phyloP scores from a whole-genome alignment of 805 yeast genomes.

The Millerozyma acaciae region DNA sequence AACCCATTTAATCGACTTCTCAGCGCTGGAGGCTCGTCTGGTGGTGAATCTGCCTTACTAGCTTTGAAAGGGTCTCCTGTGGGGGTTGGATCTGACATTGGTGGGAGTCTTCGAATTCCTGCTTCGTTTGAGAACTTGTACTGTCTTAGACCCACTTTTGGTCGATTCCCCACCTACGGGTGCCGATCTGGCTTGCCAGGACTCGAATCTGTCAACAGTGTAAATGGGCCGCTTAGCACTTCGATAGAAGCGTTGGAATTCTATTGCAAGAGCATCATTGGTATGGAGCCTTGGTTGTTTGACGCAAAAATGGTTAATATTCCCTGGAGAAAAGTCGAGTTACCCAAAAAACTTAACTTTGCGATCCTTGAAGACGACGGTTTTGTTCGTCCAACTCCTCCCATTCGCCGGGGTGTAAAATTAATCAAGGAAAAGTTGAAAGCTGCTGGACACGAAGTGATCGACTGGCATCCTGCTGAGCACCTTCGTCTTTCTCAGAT shows the following conservation, averaged over 20 bases:
- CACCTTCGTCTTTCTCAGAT: conserved; percentile 27
- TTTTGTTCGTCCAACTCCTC: conserved; percentile 51
- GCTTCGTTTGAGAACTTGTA: conserved; percentile 40
- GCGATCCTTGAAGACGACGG: conserved; percentile 45
- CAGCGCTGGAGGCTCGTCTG: conserved; percentile 52
- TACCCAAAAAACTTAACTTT: conserved; percentile 34
- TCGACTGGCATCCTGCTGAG: conserved; percentile 44
- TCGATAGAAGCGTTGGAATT: conserved; percentile 15
- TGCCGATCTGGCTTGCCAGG: conserved; percentile 38
- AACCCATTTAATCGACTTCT: conserved; percentile 43
- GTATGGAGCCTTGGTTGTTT: conserved; percentile 39
- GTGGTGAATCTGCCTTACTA: conserved; percentile 51
- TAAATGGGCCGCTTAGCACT: background rate
- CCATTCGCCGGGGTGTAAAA: conserved; percentile 45
- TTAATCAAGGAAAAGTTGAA: conserved; percentile 26
- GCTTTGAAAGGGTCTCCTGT: conserved; percentile 43
- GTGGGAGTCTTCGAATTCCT: conserved; percentile 50
- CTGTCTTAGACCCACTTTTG: conserved; percentile 40
- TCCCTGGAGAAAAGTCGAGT: conserved; percentile 40
- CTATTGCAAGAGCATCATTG: conserved; percentile 35
- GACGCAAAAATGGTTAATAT: conserved; percentile 51
- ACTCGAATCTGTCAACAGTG: conserved; percentile 21
- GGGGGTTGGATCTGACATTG: conserved; percentile 56
- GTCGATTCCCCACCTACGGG: conserved; percentile 20
- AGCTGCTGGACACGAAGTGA: conserved; percentile 48